phyloP scores from a whole-genome alignment of 2,329 filamentous ascomycete species.

The Colletotrichum tropicale region DNA sequence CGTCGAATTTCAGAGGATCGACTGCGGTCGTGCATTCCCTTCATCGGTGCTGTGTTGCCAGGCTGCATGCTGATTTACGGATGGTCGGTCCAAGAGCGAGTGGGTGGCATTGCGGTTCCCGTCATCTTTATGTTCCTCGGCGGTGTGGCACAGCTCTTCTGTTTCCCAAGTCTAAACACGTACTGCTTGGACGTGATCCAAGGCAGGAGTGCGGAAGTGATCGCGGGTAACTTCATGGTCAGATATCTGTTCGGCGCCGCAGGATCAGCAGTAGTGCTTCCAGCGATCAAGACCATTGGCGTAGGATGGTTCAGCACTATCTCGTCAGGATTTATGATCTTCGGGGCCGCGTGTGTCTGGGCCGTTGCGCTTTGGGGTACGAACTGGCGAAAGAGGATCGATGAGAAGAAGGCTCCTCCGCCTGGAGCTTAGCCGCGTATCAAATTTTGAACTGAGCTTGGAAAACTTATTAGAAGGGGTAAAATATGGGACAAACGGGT shows the following conservation, averaged over 20 bases:
- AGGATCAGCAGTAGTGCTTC: slow-evolving; percentile 74
- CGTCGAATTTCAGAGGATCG: slow-evolving; percentile 76
- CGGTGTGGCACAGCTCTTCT: slow-evolving; percentile 71
- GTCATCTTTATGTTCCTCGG: slow-evolving; percentile 73
- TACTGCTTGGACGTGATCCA: slow-evolving; percentile 35
- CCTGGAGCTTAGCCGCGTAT: not conserved
- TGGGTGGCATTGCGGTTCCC: slow-evolving; percentile 50
- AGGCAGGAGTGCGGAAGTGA: slow-evolving; percentile 14
- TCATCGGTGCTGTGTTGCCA: slow-evolving; percentile 64
- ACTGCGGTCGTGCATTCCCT: slow-evolving; percentile 63
- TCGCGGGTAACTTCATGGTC: slow-evolving; percentile 81
- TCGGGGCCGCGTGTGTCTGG: slow-evolving; percentile 23
- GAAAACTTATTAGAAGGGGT: not conserved
- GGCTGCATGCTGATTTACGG: slow-evolving; percentile 73
- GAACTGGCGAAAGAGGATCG: not conserved
- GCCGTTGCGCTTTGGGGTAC: slow-evolving; percentile 12
- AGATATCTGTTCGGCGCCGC: slow-evolving; percentile 77
- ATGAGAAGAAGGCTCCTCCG: not conserved
- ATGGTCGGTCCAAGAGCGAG: slow-evolving; percentile 41
- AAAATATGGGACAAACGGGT: not conserved
- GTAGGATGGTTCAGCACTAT: slow-evolving; percentile 85
- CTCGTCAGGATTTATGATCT: slow-evolving; percentile 26
- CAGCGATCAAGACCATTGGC: slow-evolving; percentile 75
- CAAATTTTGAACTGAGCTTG: not conserved
- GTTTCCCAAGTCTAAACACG: slow-evolving; percentile 72